Evolutionary conservation across 2,329 filamentous ascomycete genomes (phyloP).

Genomic region (Penicillium sp.): DNA sequence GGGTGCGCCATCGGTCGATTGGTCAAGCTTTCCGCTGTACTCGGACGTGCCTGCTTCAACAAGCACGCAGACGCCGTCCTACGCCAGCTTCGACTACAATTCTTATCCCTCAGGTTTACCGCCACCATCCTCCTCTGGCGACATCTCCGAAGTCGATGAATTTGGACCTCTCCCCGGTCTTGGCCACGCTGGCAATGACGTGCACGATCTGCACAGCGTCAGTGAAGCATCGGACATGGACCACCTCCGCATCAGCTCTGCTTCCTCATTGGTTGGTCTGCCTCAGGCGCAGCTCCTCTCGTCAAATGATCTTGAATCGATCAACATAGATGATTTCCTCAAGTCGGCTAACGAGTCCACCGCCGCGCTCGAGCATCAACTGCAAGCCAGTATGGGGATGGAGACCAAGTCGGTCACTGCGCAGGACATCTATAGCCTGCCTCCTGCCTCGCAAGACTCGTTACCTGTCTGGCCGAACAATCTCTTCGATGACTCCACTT

Average conservation of each 20-base stretch:
- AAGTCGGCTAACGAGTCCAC: constrained; percentile 47
- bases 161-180: constrained; percentile 40
- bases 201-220: constrained; percentile 45
- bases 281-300: constrained; percentile 47
- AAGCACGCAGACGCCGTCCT: constrained; percentile 51
- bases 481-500: constrained; percentile 35
- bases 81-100: constrained; percentile 51
- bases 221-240: constrained; percentile 49
- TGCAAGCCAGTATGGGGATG: constrained; percentile 43
- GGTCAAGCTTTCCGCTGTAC: constrained; percentile 52
- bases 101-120: constrained; percentile 44
- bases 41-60: constrained; percentile 42
- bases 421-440: constrained; percentile 35
- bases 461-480: constrained; percentile 36
- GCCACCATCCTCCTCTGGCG: constrained; percentile 53
- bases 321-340: constrained; percentile 50
- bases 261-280: constrained; percentile 48
- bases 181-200: constrained; percentile 33
- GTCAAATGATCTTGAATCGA: constrained; percentile 44
- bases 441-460: constrained; percentile 33
- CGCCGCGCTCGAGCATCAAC: constrained; percentile 44
- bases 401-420: constrained; percentile 38
- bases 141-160: constrained; percentile 54
- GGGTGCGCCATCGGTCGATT: constrained; percentile 51
- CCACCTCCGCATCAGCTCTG: constrained; percentile 46